Conservation (phyloP, 352 stramenopile species). For the Thalassiosira hispida region DNA sequence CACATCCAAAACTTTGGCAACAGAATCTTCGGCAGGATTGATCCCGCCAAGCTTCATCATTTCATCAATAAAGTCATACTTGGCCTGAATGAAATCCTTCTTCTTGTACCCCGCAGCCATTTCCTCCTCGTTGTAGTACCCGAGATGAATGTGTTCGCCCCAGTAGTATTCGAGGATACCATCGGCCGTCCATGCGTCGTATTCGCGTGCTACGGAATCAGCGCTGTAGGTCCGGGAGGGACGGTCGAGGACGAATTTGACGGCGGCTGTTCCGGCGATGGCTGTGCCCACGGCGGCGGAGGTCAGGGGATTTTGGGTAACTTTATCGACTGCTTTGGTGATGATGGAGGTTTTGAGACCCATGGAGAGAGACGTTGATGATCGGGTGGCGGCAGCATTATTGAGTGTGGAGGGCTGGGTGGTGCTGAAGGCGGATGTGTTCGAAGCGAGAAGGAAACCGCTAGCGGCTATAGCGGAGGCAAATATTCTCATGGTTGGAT, state of each 20-base stretch:
- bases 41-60: constrained; percentile 88
- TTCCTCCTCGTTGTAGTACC: constrained; percentile 87
- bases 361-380: constrained; percentile 40
- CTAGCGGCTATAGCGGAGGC: not conserved
- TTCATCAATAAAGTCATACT: constrained; percentile 90
- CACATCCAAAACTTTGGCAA: constrained; percentile 88
- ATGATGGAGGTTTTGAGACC: constrained; percentile 40
- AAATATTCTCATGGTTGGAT: constrained; percentile 13
- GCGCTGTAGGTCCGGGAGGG: constrained; percentile 72
- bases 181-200: constrained; percentile 87
- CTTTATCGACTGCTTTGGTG: constrained; percentile 26
- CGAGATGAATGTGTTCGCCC: constrained; percentile 91
- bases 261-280: constrained; percentile 60
- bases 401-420: not conserved
- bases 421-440: constrained; percentile 4
- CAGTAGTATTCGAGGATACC: constrained; percentile 90
- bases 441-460: constrained; percentile 7
- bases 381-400: not conserved
- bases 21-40: constrained; percentile 42
- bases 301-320: constrained; percentile 21
- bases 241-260: constrained; percentile 74
- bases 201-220: constrained; percentile 79
- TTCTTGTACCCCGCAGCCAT: constrained; percentile 78
- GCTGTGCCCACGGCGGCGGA: constrained; percentile 49
- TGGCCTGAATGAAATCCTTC: constrained; percentile 89